Evolutionary conservation across 2,329 filamentous ascomycete genomes (phyloP).

Genomic region (Alternaria sp.): DNA sequence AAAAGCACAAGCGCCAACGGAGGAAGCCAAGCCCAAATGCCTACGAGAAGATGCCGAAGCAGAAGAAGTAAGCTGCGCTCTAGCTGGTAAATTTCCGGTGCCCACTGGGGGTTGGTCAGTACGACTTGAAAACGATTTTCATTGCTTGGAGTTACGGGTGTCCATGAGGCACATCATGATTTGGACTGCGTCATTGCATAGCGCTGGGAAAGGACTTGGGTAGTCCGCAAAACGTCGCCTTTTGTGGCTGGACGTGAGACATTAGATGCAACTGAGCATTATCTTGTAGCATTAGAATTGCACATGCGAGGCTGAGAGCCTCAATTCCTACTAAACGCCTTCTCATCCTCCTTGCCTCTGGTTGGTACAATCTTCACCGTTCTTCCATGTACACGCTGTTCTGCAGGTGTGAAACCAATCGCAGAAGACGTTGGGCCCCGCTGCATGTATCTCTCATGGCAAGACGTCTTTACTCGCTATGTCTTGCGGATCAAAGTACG

Average conservation of each 20-base stretch:
- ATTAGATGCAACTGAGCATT: background rate
- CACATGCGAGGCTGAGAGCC: background rate
- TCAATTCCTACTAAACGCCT: background rate
- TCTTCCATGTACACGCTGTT: constrained; percentile 2
- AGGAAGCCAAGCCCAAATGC: constrained; percentile 76
- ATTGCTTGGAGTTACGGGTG: constrained; percentile 19
- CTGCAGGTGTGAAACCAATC: constrained; percentile 8
- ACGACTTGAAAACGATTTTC: constrained; percentile 15
- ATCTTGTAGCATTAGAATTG: background rate
- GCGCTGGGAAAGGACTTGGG: constrained; percentile 9
- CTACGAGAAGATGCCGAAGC: constrained; percentile 76
- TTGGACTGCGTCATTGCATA: constrained; percentile 20
- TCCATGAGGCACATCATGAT: background rate
- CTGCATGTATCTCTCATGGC: constrained; percentile 10
- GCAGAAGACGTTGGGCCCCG: constrained; percentile 11
- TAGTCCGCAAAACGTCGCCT: constrained; percentile 7
- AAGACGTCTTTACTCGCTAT: background rate
- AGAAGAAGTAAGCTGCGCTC: constrained; percentile 38
- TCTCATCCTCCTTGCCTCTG: background rate
- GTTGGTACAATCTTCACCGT: background rate
- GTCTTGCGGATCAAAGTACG: constrained; percentile 15
- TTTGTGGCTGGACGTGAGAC: constrained; percentile 26
- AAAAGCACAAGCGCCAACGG: constrained; percentile 48
- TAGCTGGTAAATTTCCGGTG: constrained; percentile 4
- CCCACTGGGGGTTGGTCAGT: constrained; percentile 2